Base-by-base conservation (phyloP, 768 basidiomycete genomes). In the Russula sp. region DNA sequence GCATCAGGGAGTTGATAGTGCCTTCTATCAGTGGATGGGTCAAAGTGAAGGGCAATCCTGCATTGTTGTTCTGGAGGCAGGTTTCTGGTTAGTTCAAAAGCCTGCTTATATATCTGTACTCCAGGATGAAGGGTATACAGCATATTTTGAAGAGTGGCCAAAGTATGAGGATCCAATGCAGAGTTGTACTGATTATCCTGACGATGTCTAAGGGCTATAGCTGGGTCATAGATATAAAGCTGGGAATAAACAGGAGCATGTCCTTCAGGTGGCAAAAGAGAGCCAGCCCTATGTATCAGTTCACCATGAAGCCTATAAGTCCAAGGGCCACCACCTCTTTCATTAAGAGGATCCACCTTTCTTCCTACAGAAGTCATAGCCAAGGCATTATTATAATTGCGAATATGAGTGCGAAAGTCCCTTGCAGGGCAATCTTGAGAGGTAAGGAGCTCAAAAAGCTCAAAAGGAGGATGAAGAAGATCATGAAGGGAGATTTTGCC, bases 201-300 rank as follows among this genome's bases (percentile, higher is more conserved):
- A 3, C 25, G 3, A 29, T 29, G 25, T 29, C 2, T 29, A 29
- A 29, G 25, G 25, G 25, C 36, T 9, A 7, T 38, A 9, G 6
- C 22, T 5, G 46, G 10, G 25, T 47, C 22, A 47, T 35, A 11
- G 14, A 50, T n/a, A 16, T 50, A 50, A 0, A 50, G 32, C 18
- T 80, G 76, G 1, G 18, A 18, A 10, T 50, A 50, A 2, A 5
- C 2, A 18, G 32, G 18, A 10, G 7, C 77, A 76, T 7, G 0
- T 2, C 34, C 43, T 18, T 48, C 39, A 13, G 9, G 18, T 8
- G 47, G 57, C 1, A 49, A 39, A 7, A 58, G 36, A 10, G 47
- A 48, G 2, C 56, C 56, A 48, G 22, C 10, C 11, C 22, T 29
- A 4, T 58, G 56, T 7, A 18, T 32, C 2, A 58, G 46, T 18